Evolutionary conservation across 768 basidiomycete species (phyloP).

Genomic region (Kwoniella newhampshirensis): DNA sequence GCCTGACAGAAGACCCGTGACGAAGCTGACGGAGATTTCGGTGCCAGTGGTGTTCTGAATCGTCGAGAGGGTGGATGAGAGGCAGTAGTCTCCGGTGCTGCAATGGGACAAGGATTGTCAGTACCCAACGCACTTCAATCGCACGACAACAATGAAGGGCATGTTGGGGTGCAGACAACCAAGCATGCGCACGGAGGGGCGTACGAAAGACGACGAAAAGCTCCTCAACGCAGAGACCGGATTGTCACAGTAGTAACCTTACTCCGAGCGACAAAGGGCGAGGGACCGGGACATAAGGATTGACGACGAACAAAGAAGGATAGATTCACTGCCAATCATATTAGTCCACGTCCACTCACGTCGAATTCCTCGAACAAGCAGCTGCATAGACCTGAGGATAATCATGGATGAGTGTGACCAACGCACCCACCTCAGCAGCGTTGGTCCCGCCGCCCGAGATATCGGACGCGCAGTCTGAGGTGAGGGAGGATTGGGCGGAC

Average conservation of each 20-base stretch:
- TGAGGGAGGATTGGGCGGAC: constrained; percentile 31
- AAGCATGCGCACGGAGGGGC: too few relatives aligned
- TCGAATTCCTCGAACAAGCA: constrained; percentile 47
- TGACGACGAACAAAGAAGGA: too few relatives aligned
- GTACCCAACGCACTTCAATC: too few relatives aligned
- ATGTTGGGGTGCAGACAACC: too few relatives aligned
- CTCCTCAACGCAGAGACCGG: too few relatives aligned
- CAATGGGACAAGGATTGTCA: not conserved
- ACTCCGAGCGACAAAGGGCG: too few relatives aligned
- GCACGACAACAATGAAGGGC: too few relatives aligned
- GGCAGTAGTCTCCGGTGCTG: constrained; percentile 50
- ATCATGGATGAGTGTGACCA: constrained; percentile 31
- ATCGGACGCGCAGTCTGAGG: constrained; percentile 40
- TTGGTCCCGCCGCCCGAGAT: constrained; percentile 33
- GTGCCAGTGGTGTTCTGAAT: constrained; percentile 46
- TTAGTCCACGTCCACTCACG: constrained; percentile 32
- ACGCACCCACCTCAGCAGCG: constrained; percentile 30
- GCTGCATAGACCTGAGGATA: constrained; percentile 45
- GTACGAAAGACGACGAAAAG: too few relatives aligned
- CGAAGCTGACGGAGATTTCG: constrained; percentile 32
- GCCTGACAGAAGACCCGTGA: constrained; percentile 40
- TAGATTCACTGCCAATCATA: too few relatives aligned
- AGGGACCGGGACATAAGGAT: too few relatives aligned
- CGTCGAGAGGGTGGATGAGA: constrained; percentile 41
- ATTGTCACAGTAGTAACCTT: too few relatives aligned